phyloP scores from a whole-genome alignment of 2,329 filamentous ascomycete species.

The Fusarium xylarioides region DNA sequence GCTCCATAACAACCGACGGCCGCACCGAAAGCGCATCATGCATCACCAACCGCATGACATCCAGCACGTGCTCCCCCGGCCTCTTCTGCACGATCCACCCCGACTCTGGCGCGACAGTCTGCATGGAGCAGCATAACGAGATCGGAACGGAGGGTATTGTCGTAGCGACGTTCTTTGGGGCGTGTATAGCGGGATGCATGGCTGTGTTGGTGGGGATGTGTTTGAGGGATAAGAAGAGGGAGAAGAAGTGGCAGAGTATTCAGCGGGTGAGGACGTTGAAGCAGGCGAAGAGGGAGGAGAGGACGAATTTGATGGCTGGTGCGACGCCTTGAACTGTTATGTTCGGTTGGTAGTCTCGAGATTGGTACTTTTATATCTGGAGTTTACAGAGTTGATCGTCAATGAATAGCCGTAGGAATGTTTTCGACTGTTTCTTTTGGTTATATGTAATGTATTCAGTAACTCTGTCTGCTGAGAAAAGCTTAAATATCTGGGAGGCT shows the following conservation, averaged over 20 bases:
- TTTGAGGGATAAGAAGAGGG: neutral
- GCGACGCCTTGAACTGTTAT: neutral
- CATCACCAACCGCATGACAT: slow-evolving; percentile 13
- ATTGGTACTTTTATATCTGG: neutral
- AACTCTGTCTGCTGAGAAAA: no score
- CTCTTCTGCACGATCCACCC: slow-evolving; percentile 11
- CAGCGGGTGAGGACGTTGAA: slow-evolving; percentile 4
- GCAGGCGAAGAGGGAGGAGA: neutral
- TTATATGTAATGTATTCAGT: no score
- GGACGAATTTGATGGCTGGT: neutral
- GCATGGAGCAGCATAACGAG: slow-evolving; percentile 7
- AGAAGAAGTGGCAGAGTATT: slow-evolving; percentile 3
- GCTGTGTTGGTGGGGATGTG: neutral
- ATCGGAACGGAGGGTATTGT: slow-evolving; percentile 14
- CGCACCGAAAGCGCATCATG: slow-evolving; percentile 6
- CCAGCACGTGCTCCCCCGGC: slow-evolving; percentile 10
- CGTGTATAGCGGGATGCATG: slow-evolving; percentile 1
- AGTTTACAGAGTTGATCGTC: neutral
- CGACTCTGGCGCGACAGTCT: slow-evolving; percentile 4
- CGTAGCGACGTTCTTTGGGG: neutral
- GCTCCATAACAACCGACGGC: slow-evolving; percentile 12
- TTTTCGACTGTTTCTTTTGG: no score
- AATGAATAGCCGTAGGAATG: no score
- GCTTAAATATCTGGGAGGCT: no score
- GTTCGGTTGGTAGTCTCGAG: no score